Conservation (phyloP, 2,329 filamentous ascomycete species). For the Incumbomyces delicatus region DNA sequence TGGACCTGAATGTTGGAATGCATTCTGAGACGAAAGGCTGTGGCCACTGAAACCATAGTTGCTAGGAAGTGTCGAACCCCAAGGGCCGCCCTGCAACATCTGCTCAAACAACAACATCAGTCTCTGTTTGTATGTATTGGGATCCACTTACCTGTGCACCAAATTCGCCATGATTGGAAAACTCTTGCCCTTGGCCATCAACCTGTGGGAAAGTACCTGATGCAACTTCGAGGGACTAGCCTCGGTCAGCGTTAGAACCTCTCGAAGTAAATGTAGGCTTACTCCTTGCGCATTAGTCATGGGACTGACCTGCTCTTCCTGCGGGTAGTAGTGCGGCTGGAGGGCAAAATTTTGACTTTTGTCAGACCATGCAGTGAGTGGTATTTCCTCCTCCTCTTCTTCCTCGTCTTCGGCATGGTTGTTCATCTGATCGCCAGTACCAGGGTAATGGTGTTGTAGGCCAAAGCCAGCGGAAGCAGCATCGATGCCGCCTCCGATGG, state of each 20-base stretch:
- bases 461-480: not conserved
- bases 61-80: no score
- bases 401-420: slow-evolving; percentile 1
- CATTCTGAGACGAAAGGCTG: no score
- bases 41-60: no score
- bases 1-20: no score
- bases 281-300: not conserved
- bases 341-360: not conserved
- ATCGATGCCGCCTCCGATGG: slow-evolving; percentile 7
- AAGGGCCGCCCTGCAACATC: no score
- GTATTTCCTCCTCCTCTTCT: not conserved
- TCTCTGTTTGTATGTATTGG: no score
- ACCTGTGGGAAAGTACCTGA: not conserved
- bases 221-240: not conserved
- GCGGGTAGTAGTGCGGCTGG: not conserved
- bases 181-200: not conserved
- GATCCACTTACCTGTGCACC: not conserved
- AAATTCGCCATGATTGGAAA: not conserved
- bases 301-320: slow-evolving; percentile 3
- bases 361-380: not conserved
- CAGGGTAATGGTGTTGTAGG: not conserved
- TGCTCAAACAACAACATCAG: no score
- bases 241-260: no score
- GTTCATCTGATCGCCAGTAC: not conserved
- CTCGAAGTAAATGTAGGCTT: not conserved